Evolutionary conservation across 768 basidiomycete genomes (phyloP).

Genomic region (Rhodotorula babjevae): DNA sequence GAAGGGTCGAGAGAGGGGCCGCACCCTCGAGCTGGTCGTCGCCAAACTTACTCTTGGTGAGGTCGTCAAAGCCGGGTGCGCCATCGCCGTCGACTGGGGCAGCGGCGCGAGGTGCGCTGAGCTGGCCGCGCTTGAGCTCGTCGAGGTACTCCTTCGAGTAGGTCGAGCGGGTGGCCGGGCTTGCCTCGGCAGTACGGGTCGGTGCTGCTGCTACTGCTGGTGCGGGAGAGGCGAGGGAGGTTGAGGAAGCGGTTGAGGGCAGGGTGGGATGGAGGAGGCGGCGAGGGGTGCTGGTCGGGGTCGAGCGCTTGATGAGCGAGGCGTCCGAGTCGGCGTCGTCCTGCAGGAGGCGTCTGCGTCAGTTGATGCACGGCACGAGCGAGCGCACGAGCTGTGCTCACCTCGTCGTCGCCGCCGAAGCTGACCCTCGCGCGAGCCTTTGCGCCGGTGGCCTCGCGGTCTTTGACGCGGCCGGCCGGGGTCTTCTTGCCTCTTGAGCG

Average conservation of each 20-base stretch:
- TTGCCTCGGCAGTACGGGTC: neutral
- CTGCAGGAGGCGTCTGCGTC: neutral
- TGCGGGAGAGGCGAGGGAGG: neutral
- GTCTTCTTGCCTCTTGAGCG: constrained; percentile 32
- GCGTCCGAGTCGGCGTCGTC: constrained; percentile 8
- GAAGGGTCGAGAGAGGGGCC: neutral
- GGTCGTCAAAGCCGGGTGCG: constrained; percentile 33
- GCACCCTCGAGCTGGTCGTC: constrained; percentile 8
- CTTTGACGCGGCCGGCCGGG: constrained; percentile 17
- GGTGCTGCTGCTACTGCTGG: neutral
- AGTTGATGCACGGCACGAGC: too few relatives aligned
- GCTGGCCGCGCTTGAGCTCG: constrained; percentile 47
- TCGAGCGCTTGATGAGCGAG: constrained; percentile 22
- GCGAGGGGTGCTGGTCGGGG: constrained; percentile 1
- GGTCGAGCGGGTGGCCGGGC: neutral
- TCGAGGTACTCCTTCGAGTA: constrained; percentile 49
- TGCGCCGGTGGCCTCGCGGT: neutral
- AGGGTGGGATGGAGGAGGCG: constrained; percentile 13
- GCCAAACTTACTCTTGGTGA: constrained; percentile 46
- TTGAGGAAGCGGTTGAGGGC: neutral
- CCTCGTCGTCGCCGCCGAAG: constrained; percentile 15
- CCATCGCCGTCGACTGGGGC: constrained; percentile 8
- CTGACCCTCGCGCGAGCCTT: constrained; percentile 12
- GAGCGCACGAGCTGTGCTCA: too few relatives aligned
- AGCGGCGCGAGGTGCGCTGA: constrained; percentile 34